Percentiles rank a stretch among this genome's conserved stretches.
These are phyloP conservation scores for Vigna radiata DNA, from an alignment of 306 rosid species.

Conservation along the genomic window DNA sequence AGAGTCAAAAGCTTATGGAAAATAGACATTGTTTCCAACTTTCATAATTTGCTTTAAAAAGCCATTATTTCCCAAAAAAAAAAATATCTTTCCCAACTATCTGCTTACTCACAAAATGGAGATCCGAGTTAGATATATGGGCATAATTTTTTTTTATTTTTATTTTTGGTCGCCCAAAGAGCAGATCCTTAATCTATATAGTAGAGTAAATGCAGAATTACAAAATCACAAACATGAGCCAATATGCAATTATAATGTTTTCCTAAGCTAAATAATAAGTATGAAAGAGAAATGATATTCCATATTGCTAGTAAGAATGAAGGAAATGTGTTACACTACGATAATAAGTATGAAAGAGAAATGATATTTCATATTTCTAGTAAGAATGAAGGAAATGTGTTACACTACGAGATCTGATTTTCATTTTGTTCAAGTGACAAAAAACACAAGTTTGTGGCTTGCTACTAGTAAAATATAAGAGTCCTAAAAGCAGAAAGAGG, in stretches of 20 bases:
- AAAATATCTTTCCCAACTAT: not conserved
- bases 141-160: not conserved
- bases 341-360: constrained; percentile 10
- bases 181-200: not conserved
- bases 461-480: constrained; percentile 19
- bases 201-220: not conserved
- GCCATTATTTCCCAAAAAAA: not conserved
- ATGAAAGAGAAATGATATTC: constrained; percentile 12
- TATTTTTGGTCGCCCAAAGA: not conserved
- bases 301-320: not conserved
- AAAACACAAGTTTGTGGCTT: constrained; percentile 14
- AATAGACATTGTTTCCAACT: not conserved
- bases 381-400: not conserved
- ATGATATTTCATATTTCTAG: not conserved
- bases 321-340: too few species aligned
- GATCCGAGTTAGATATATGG: constrained; percentile 17
- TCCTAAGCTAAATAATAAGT: not conserved
- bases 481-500: constrained; percentile 20
- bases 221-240: constrained; percentile 9
- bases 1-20: not conserved
- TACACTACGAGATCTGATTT: not conserved
- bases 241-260: constrained; percentile 15
- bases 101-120: constrained; percentile 7
- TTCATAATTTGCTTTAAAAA: not conserved
- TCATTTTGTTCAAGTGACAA: not conserved